Percentiles rank a stretch among this genome's conserved stretches.
Conservation (phyloP, 371 early-diverging fungal species). For the Gilbertella persicaria region DNA sequence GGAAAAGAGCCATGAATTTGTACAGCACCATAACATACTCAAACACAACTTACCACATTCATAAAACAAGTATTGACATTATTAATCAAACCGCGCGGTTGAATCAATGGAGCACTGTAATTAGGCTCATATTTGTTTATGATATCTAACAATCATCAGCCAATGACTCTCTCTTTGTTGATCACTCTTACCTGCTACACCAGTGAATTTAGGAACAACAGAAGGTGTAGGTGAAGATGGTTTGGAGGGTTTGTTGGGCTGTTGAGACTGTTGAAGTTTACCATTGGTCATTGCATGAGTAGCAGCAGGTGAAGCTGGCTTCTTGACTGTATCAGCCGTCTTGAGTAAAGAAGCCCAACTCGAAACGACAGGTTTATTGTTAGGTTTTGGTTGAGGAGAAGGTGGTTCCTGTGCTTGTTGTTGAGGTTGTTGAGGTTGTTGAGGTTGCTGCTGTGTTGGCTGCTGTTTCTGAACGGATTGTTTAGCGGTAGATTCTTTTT, state of each 20-base stretch:
- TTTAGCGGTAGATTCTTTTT: conserved; percentile 9
- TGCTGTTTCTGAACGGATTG: conserved; percentile 1
- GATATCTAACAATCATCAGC: conserved; percentile 36
- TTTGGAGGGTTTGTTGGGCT: conserved; percentile 12
- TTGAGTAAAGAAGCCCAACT: conserved; percentile 68
- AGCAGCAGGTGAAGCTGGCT: conserved; percentile 13
- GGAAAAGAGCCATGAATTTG: no score
- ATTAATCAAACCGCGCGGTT: conserved; percentile 92
- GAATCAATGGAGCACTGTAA: conserved; percentile 57
- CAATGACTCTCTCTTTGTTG: neutral
- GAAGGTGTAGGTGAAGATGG: conserved; percentile 22
- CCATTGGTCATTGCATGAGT: conserved; percentile 12
- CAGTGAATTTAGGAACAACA: conserved; percentile 45
- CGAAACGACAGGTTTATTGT: conserved; percentile 7
- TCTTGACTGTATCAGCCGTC: conserved; percentile 26
- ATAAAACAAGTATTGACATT: conserved; percentile 97
- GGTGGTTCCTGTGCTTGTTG: conserved; percentile 22
- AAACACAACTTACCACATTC: conserved; percentile 79
- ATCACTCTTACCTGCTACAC: conserved; percentile 39
- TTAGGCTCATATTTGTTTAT: conserved; percentile 57
- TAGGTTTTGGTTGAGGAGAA: conserved; percentile 44
- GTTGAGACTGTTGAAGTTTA: neutral
- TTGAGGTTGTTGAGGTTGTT: conserved; percentile 4
- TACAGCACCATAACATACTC: neutral
- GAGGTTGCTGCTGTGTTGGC: neutral